Evolutionary conservation across 2,329 filamentous ascomycete species (phyloP), one percentile per base, ranked within the genome.

Genomic region (Aureobasidium musti): DNA sequence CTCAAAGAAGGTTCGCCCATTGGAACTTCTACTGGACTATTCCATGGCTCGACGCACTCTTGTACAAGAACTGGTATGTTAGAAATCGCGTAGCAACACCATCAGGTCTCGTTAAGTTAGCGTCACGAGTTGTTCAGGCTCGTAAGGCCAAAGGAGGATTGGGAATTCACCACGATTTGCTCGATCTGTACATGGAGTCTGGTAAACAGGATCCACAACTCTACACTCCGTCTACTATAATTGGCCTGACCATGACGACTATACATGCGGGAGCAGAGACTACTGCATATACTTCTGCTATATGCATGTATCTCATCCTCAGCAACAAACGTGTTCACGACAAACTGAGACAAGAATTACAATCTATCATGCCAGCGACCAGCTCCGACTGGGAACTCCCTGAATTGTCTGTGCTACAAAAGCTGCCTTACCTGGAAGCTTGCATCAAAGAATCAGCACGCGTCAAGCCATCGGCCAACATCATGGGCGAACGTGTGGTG

Each of bases 171-270:
- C 26, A 52, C 10, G 49, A 52, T 52, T 11, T 52, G 14, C 49
- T 52, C 3, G 49, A 52, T 33, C 19, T 52, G n/a, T 52, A 52
- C 26, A 52, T 52, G 49, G 49, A 52, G 10, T 52, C 49, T 33
- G 49, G 49, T 2, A 28, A 33, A n/a, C 26, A 33, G 28, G 49
- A 52, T 28, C 49, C 49, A 2, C 49, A 52, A 11, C 28, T 52
- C 6, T 52, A 52, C 6, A 52, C 49, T 1, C 49, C 49, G 4
- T 4, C 26, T n/a, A 30, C 49, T 10, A 30, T 52, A 30, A 26
- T 52, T 28, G 49, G 49, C 5, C 28, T 52, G 14, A 52, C 49
- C 1, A 52, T 52, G 49, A 52, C 49, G 6, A 52, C 49, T 7
- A 52, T 52, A 1, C 49, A 52, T 10, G 49, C 49, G 0, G 49